Conservation (phyloP, 768 basidiomycete species). For the Exsudoporus frostii region DNA sequence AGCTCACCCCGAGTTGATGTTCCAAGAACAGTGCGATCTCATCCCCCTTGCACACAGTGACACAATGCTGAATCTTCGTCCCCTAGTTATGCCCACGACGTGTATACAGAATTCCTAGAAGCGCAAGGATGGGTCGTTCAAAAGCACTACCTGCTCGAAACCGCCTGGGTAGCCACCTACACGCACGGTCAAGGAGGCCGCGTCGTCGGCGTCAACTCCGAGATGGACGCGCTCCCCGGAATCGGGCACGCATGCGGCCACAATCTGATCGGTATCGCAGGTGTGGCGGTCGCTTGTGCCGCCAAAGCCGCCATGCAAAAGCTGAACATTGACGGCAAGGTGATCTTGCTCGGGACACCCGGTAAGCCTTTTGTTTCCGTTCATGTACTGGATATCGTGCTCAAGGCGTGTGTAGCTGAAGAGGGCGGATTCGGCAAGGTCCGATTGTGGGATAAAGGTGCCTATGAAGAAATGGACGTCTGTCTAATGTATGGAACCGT, state of each 20-base stretch:
- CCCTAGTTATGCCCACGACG: constrained; percentile 66
- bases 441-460: constrained; percentile 62
- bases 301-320: constrained; percentile 61
- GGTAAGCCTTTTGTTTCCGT: constrained; percentile 37
- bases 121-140: constrained; percentile 64
- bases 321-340: constrained; percentile 61
- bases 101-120: constrained; percentile 62
- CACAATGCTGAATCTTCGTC: neutral
- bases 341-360: constrained; percentile 75
- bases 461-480: constrained; percentile 72
- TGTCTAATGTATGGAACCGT: constrained; percentile 60
- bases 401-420: constrained; percentile 48
- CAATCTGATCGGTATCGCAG: constrained; percentile 75
- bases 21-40: constrained; percentile 56
- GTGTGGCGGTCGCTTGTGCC: constrained; percentile 69
- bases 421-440: constrained; percentile 78
- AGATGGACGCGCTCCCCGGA: constrained; percentile 64
- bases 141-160: constrained; percentile 59
- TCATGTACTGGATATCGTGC: neutral
- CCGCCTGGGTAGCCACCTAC: constrained; percentile 77
- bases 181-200: constrained; percentile 63
- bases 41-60: neutral
- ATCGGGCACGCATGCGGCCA: constrained; percentile 79
- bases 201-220: constrained; percentile 72
- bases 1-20: constrained; percentile 75